A percentile compares a stretch with the other conserved stretches of the same genome.
Evolutionary conservation across 371 early-diverging fungal genomes (phyloP).

Genomic region (Actinomucor elegans): DNA sequence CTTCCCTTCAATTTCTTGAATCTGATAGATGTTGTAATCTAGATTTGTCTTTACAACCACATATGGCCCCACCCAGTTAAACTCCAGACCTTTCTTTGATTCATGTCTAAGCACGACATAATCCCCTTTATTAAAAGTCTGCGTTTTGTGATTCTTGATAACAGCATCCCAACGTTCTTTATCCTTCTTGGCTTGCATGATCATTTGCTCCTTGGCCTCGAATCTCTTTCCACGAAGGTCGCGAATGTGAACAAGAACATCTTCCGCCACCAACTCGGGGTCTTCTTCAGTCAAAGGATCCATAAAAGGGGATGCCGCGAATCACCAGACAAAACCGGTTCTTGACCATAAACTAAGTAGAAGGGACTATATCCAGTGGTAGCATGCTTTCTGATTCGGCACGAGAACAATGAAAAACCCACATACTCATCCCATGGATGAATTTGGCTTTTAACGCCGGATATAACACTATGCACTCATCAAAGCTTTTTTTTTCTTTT

Average conservation of each 20-base stretch:
- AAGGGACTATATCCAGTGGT: constrained; percentile 12
- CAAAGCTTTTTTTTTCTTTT: no score
- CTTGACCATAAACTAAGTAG: constrained; percentile 12
- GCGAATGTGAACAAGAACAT: not conserved
- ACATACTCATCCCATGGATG: not conserved
- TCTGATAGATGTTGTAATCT: no score
- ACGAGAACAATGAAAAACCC: constrained; percentile 13
- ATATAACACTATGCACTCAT: no score
- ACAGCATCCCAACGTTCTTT: constrained; percentile 3
- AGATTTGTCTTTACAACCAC: no score
- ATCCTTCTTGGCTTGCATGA: not conserved
- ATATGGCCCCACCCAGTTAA: no score
- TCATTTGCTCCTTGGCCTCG: not conserved
- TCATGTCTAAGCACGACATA: not conserved
- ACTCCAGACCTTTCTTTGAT: constrained; percentile 1
- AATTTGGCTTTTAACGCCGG: no score
- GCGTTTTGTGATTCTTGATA: no score
- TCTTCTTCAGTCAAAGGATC: not conserved
- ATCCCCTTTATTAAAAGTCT: constrained; percentile 6
- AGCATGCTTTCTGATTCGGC: constrained; percentile 8
- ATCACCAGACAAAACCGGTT: constrained; percentile 13
- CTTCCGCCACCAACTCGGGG: not conserved
- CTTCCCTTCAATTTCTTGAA: no score
- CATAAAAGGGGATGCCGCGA: not conserved
- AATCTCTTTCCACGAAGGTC: not conserved